These are phyloP conservation scores for Aotearoamyces nothofagi DNA, from an alignment of 2,329 filamentous ascomycete genomes.

Conservation along the genomic window DNA sequence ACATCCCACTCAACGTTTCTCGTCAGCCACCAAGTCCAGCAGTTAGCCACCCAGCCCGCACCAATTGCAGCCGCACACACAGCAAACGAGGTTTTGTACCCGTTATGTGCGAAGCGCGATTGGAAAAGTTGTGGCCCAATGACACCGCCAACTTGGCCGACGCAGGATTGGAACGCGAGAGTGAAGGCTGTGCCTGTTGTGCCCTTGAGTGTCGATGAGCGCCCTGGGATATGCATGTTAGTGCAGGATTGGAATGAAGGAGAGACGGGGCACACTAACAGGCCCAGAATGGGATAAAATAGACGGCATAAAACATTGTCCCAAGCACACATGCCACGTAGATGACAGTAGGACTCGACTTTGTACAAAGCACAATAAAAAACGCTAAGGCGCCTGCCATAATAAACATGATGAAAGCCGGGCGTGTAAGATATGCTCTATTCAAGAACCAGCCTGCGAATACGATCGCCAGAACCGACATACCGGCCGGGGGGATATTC, in stretches of 20 bases:
- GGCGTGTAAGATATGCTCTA: conserved; percentile 23
- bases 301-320: conserved; percentile 25
- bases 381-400: conserved; percentile 25
- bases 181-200: conserved; percentile 29
- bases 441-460: conserved; percentile 25
- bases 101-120: conserved; percentile 24
- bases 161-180: conserved; percentile 25
- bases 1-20: conserved; percentile 25
- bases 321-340: conserved; percentile 29
- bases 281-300: conserved; percentile 30
- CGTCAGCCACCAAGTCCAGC: conserved; percentile 27
- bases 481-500: conserved; percentile 28
- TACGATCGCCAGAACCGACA: conserved; percentile 23
- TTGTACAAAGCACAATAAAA: conserved; percentile 28
- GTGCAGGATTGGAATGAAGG: background rate
- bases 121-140: conserved; percentile 29
- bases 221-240: conserved; percentile 12
- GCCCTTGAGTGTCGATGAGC: conserved; percentile 25
- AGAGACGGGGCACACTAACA: conserved; percentile 17
- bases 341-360: conserved; percentile 21
- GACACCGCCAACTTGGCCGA: conserved; percentile 29
- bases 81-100: conserved; percentile 23
- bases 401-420: conserved; percentile 25
- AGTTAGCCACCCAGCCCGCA: conserved; percentile 21
- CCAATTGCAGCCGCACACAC: conserved; percentile 22